These are phyloP conservation scores for Micractinium conductrix DNA, from an alignment of 139 green algal genomes.

Conservation along the genomic window DNA sequence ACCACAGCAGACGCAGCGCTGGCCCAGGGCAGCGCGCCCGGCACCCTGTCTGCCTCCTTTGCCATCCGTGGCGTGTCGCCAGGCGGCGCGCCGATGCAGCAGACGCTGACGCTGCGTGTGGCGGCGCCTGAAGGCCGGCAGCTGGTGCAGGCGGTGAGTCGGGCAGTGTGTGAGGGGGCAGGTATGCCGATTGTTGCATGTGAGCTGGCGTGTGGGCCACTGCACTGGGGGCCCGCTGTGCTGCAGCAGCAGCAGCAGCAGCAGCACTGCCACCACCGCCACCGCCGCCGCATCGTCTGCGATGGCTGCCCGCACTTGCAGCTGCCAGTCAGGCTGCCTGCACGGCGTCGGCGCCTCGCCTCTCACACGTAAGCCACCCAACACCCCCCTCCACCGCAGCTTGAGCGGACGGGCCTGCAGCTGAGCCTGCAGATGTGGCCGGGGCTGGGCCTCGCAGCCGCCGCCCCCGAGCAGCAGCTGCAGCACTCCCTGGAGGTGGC, in stretches of 20 bases:
- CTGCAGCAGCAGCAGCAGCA: background rate
- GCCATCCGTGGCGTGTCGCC: background rate
- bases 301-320: too few relatives aligned
- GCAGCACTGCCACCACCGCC: background rate
- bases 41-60: background rate
- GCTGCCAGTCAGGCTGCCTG: too few relatives aligned
- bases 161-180: background rate
- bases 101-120: background rate
- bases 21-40: background rate
- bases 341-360: background rate
- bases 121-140: background rate
- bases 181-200: background rate
- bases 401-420: background rate
- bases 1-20: background rate
- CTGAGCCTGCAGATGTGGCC: background rate
- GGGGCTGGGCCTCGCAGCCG: background rate
- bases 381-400: background rate
- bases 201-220: background rate
- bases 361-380: background rate
- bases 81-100: background rate
- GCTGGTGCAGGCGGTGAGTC: constrained; percentile 1
- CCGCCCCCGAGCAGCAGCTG: background rate
- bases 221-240: background rate
- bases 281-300: background rate
- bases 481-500: background rate